Conservation (phyloP, 2,329 filamentous ascomycete genomes). For the Fusarium poae region DNA sequence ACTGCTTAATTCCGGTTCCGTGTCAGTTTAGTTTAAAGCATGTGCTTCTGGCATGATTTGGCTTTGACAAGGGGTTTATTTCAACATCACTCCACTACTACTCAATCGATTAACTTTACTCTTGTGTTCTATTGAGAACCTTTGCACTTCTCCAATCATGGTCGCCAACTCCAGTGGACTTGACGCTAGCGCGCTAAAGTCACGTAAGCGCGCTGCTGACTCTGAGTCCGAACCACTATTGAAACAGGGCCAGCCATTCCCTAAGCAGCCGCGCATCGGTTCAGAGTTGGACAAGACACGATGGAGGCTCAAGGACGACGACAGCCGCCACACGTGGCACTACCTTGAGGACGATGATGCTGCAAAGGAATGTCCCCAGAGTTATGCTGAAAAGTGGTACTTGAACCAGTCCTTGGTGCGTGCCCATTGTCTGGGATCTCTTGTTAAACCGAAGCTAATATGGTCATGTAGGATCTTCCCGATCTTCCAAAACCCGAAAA, state of each 20-base stretch:
- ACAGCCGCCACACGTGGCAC: conserved; percentile 92
- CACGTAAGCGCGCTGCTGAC: conserved; percentile 61
- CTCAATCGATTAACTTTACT: conserved; percentile 22
- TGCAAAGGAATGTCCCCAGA: conserved; percentile 84
- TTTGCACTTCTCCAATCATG: conserved; percentile 41
- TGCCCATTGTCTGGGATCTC: neutral
- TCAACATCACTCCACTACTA: conserved; percentile 29
- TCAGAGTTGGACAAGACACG: conserved; percentile 80
- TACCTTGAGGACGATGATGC: conserved; percentile 84
- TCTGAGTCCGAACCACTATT: conserved; percentile 49
- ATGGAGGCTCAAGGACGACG: conserved; percentile 88
- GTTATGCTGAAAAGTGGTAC: conserved; percentile 88
- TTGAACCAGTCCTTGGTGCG: conserved; percentile 82
- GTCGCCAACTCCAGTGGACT: conserved; percentile 48
- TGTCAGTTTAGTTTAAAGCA: conserved; percentile 31
- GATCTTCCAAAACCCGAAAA: conserved; percentile 76
- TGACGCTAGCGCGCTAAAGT: conserved; percentile 51
- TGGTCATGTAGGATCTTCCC: conserved; percentile 73
- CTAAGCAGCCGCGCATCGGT: conserved; percentile 63
- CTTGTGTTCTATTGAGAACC: neutral
- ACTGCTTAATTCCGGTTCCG: conserved; percentile 26
- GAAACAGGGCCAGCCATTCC: conserved; percentile 51
- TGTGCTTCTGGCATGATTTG: conserved; percentile 19
- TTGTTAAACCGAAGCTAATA: conserved; percentile 19
- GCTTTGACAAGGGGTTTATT: conserved; percentile 6